Percentiles rank a stretch among this genome's conserved stretches.
These are phyloP conservation scores for Gorgonomyces haynaldii DNA, from an alignment of 192 early-diverging fungal species.

Conservation along the genomic window DNA sequence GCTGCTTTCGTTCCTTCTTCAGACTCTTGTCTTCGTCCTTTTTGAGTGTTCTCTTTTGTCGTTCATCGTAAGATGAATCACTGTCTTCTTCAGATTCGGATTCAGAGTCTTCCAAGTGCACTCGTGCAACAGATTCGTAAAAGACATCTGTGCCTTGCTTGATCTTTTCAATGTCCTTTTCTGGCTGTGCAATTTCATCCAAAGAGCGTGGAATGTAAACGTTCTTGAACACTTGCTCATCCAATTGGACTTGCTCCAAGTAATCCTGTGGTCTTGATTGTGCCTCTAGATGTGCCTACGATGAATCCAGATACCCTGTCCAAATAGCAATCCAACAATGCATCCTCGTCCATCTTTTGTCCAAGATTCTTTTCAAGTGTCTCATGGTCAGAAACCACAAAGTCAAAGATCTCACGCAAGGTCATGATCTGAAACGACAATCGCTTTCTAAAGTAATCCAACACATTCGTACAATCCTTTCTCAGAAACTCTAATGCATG, in stretches of 20 bases:
- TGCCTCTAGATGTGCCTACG: conserved; percentile 17
- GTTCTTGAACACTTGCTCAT: conserved; percentile 86
- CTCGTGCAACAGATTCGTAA: conserved; percentile 16
- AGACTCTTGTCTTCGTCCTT: conserved; percentile 76
- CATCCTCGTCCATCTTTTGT: conserved; percentile 40
- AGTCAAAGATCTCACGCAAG: conserved; percentile 77
- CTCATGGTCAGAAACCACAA: conserved; percentile 42
- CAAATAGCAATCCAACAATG: conserved; percentile 53
- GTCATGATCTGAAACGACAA: conserved; percentile 39
- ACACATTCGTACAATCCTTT: conserved; percentile 87
- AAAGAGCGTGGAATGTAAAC: conserved; percentile 85
- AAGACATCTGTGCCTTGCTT: conserved; percentile 53
- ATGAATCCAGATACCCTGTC: conserved; percentile 39
- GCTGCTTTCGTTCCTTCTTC: conserved; percentile 81
- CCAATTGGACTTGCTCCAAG: conserved; percentile 30
- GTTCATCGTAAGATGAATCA: conserved; percentile 23
- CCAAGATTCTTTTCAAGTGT: conserved; percentile 17
- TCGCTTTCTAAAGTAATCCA: conserved; percentile 83
- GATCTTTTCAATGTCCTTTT: conserved; percentile 66
- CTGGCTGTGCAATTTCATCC: conserved; percentile 78
- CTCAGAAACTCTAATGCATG: conserved; percentile 91
- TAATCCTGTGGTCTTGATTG: conserved; percentile 20
- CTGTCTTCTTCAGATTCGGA: conserved; percentile 12
- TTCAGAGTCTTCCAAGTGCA: conserved; percentile 4
- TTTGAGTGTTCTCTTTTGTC: conserved; percentile 45